These are phyloP conservation scores for Macrolepiota albuminosa DNA, from an alignment of 768 basidiomycete species.

Conservation along the genomic window DNA sequence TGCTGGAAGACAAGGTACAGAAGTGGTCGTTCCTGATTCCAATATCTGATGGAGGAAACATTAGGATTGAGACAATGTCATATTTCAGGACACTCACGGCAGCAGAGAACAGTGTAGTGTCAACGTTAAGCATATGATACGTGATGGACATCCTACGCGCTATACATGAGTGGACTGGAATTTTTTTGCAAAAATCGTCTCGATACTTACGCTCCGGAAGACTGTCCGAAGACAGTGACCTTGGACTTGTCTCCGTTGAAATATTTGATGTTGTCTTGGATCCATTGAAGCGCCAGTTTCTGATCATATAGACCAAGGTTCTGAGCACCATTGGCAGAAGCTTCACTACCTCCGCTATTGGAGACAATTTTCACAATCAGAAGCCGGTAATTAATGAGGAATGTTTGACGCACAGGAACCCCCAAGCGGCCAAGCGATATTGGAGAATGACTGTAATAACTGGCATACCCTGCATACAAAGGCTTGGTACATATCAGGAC, in stretches of 20 bases:
- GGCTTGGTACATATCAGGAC: not conserved
- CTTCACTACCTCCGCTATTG: constrained; percentile 20
- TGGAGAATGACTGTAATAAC: constrained; percentile 17
- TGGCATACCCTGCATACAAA: constrained; percentile 7
- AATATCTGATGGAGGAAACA: constrained; percentile 29
- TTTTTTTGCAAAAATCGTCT: constrained; percentile 16
- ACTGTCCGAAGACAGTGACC: constrained; percentile 52
- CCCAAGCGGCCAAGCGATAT: constrained; percentile 17
- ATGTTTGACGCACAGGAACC: constrained; percentile 14
- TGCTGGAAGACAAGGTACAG: constrained; percentile 24
- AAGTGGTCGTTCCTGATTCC: constrained; percentile 33
- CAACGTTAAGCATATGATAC: constrained; percentile 28
- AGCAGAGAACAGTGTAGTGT: constrained; percentile 27
- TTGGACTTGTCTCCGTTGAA: constrained; percentile 41
- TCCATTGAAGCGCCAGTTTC: constrained; percentile 43
- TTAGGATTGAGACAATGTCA: not conserved
- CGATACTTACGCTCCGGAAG: constrained; percentile 43
- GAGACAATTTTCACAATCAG: not conserved
- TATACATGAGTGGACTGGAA: not conserved
- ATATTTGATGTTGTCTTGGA: constrained; percentile 50
- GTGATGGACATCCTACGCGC: constrained; percentile 24
- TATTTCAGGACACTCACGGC: constrained; percentile 18
- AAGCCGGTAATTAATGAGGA: not conserved
- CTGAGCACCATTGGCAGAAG: constrained; percentile 29
- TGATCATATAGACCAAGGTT: constrained; percentile 47